phyloP scores from a whole-genome alignment of 345 rosid species.

The Camelina neglecta region DNA sequence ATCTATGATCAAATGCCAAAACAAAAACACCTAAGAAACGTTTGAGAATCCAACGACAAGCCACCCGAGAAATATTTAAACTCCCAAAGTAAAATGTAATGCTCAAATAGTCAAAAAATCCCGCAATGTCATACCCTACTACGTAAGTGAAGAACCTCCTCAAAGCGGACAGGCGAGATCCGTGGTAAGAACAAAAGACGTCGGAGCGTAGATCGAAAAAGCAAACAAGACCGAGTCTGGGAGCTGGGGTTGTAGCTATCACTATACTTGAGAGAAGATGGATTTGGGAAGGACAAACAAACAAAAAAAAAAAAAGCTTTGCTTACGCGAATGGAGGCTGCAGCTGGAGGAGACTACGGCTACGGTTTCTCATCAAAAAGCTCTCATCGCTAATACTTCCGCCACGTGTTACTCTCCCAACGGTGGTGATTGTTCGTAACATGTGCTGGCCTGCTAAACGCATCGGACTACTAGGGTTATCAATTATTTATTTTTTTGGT shows the following conservation, averaged over 20 bases:
- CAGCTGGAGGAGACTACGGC: conserved; percentile 19
- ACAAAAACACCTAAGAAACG: conserved; percentile 7
- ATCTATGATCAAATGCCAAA: conserved; percentile 8
- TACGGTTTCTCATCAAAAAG: conserved; percentile 36
- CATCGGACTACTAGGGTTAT: conserved; percentile 39
- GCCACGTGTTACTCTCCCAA: conserved; percentile 41
- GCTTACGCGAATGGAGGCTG: conserved; percentile 31
- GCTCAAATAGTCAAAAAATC: conserved; percentile 5
- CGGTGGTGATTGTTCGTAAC: conserved; percentile 29
- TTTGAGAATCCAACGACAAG: not conserved
- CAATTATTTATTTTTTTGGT: conserved; percentile 7
- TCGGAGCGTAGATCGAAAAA: not conserved
- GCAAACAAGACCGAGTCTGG: conserved; percentile 2
- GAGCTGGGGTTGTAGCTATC: conserved; percentile 7
- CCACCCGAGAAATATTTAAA: not conserved
- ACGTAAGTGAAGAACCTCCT: not conserved
- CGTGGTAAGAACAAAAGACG: not conserved
- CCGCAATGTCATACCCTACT: not conserved
- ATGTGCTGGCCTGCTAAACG: conserved; percentile 13
- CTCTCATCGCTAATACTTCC: not conserved
- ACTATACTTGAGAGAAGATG: not conserved
- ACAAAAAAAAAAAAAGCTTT: too few relatives aligned
- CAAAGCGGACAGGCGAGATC: conserved; percentile 11
- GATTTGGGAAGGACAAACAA: not conserved
- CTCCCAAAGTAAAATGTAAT: conserved; percentile 10